Conservation (phyloP, 768 basidiomycete genomes). For the Termitomyces sp. region DNA sequence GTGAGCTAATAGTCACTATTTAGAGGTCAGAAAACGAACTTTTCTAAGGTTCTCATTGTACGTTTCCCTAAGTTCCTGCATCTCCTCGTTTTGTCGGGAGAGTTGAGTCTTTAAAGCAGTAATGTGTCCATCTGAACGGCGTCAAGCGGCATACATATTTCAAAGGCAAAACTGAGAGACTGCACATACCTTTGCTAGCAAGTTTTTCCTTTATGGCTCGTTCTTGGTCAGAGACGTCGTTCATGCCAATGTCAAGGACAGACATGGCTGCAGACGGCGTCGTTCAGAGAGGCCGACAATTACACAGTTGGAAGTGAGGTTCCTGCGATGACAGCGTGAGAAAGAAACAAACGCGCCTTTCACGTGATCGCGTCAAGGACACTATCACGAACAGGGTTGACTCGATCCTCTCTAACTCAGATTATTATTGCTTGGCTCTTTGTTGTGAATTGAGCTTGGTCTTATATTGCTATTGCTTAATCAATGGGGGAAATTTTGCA, state of each 20-base stretch:
- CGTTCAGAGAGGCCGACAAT: neutral
- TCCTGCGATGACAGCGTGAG: neutral
- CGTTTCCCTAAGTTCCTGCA: slow-evolving; percentile 35
- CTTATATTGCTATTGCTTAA: no score
- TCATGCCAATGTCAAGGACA: slow-evolving; percentile 36
- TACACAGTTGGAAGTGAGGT: neutral
- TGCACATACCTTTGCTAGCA: slow-evolving; percentile 39
- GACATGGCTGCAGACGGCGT: slow-evolving; percentile 32
- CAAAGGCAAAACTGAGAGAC: neutral
- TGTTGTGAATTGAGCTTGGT: no score
- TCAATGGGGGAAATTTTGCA: no score
- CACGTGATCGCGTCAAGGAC: neutral
- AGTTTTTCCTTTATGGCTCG: slow-evolving; percentile 41
- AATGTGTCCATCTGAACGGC: slow-evolving; percentile 37
- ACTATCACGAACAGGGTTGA: no score
- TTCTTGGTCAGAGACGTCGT: slow-evolving; percentile 44
- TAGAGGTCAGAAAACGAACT: slow-evolving; percentile 21
- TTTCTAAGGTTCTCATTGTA: slow-evolving; percentile 43
- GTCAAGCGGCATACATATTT: slow-evolving; percentile 4
- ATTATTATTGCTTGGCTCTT: no score
- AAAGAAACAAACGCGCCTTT: neutral
- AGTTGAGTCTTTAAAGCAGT: slow-evolving; percentile 40
- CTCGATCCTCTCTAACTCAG: no score
- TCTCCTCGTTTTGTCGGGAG: slow-evolving; percentile 32
- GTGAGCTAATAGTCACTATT: neutral